These are phyloP conservation scores for Alloascoidea hylecoeti DNA, from an alignment of 805 yeast species.

Conservation along the genomic window DNA sequence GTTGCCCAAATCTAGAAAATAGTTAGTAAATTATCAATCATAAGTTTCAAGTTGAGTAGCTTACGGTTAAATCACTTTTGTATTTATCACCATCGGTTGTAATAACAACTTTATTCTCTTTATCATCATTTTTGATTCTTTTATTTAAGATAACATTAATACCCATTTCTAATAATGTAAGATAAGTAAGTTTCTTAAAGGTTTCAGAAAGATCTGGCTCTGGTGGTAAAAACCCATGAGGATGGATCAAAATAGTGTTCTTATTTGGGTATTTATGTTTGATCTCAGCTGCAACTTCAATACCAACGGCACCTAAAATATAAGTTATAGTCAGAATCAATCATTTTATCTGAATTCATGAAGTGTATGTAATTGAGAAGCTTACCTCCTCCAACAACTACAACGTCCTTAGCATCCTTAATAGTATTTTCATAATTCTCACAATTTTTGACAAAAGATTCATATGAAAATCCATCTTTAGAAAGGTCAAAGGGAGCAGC, in stretches of 20 bases:
- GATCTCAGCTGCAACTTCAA: neutral
- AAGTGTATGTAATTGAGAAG: no score
- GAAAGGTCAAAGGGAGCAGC: neutral
- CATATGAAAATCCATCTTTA: neutral
- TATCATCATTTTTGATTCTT: neutral
- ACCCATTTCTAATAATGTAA: neutral
- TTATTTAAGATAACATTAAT: neutral
- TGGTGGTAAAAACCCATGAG: neutral
- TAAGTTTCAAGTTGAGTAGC: no score
- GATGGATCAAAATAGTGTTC: neutral
- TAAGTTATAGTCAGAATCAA: no score
- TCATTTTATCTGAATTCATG: no score
- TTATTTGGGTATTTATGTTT: neutral
- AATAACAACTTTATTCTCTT: neutral
- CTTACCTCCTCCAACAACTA: neutral
- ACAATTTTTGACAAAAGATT: neutral
- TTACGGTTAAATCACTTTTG: constrained; percentile 1
- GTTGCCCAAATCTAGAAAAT: neutral
- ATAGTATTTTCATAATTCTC: neutral
- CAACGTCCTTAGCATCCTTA: neutral
- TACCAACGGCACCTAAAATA: constrained; percentile 1
- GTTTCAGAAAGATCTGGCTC: neutral
- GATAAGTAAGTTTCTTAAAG: constrained; percentile 1
- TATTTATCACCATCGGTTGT: neutral
- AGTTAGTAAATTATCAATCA: no score